A percentile compares a stretch with the other conserved stretches of the same genome.
Evolutionary conservation across 371 early-diverging fungal genomes (phyloP).

Genomic region (Fennellomyces sp.): DNA sequence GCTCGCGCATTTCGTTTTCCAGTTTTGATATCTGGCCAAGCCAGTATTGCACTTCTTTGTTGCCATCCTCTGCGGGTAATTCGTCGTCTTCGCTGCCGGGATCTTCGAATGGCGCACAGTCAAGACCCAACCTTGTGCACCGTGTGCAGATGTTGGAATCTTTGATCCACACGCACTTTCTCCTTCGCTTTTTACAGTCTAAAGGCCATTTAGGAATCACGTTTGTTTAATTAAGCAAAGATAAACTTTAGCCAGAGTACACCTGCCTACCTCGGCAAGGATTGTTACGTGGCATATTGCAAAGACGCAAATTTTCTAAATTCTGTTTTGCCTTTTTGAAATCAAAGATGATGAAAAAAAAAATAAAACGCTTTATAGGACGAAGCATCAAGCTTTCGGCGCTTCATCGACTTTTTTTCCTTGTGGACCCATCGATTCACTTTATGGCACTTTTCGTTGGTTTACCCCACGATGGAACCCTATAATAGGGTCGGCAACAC

Average conservation of each 20-base stretch:
- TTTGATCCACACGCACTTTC: slow-evolving; percentile 5
- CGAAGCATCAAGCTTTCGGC: no score
- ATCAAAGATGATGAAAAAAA: not conserved
- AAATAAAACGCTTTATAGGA: no score
- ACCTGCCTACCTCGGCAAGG: slow-evolving; percentile 7
- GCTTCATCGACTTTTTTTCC: not conserved
- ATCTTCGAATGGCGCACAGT: slow-evolving; percentile 7
- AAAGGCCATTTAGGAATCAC: not conserved
- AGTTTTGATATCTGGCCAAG: not conserved
- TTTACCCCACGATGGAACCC: not conserved
- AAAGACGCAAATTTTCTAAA: not conserved
- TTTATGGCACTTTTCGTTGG: no score
- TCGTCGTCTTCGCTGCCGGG: slow-evolving; percentile 2
- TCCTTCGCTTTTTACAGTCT: slow-evolving; percentile 11
- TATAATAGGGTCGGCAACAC: not conserved
- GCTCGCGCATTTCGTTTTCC: not conserved
- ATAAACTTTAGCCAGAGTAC: not conserved
- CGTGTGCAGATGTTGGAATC: slow-evolving; percentile 5
- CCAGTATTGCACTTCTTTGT: not conserved
- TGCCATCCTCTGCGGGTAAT: not conserved
- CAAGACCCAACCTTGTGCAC: slow-evolving; percentile 2
- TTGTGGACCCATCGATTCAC: not conserved
- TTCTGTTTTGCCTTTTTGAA: not conserved
- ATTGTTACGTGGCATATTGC: slow-evolving; percentile 8
- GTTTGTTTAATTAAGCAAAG: not conserved